Percentiles rank a stretch among this genome's conserved stretches.
Conservation (phyloP, 1,284 basidiomycete species). For the Heterobasidion occidentale region DNA sequence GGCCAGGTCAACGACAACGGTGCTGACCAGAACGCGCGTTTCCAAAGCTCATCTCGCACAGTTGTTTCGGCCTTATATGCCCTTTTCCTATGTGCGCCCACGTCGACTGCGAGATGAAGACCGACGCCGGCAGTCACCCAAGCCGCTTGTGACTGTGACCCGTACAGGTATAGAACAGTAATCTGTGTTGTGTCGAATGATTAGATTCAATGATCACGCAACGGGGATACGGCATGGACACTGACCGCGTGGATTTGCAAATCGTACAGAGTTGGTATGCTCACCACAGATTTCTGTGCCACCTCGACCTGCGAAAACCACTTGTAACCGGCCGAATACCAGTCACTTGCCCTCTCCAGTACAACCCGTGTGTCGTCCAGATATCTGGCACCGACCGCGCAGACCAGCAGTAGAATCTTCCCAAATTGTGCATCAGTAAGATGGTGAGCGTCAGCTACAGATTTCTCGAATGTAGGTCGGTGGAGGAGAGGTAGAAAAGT, state of each 20-base stretch:
- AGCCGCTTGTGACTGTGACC: constrained; percentile 59
- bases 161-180: constrained; percentile 34
- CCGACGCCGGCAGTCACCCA: constrained; percentile 71
- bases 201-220: constrained; percentile 13
- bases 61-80: constrained; percentile 28
- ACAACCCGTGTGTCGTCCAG: not conserved
- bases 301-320: constrained; percentile 62
- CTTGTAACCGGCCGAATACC: constrained; percentile 66
- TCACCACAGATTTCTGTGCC: constrained; percentile 38
- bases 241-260: constrained; percentile 54
- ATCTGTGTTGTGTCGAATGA: constrained; percentile 1
- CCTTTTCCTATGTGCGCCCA: constrained; percentile 56
- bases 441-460: not conserved
- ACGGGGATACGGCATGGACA: constrained; percentile 11
- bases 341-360: constrained; percentile 27
- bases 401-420: not conserved
- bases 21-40: constrained; percentile 67
- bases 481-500: not conserved
- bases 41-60: constrained; percentile 63
- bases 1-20: not conserved
- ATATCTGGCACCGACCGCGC: not conserved
- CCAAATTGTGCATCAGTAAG: not conserved
- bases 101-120: constrained; percentile 60
- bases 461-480: not conserved
- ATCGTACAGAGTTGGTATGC: constrained; percentile 61